Percentiles rank a stretch among this genome's conserved stretches.
Evolutionary conservation across 2,329 filamentous ascomycete genomes (phyloP).

Genomic region (Pestalotiopsis sp.): DNA sequence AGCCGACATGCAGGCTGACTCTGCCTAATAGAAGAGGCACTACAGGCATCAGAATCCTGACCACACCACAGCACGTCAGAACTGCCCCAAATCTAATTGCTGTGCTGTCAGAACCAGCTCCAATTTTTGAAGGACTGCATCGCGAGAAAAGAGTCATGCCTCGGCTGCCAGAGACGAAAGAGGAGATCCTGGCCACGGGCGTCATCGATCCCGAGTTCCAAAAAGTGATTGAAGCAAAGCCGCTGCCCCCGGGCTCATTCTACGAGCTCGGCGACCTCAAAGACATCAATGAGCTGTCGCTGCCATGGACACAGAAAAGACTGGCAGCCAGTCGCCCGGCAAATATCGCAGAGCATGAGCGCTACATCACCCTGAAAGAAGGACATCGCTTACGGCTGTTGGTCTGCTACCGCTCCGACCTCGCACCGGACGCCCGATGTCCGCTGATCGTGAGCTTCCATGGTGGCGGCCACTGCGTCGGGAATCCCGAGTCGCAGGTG

Average conservation of each 20-base stretch:
- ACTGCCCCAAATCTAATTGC: background rate
- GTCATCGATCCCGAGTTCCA: conserved; percentile 16
- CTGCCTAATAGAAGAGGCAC: background rate
- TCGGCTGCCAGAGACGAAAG: conserved; percentile 5
- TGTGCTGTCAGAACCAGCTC: background rate
- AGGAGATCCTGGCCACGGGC: conserved; percentile 15
- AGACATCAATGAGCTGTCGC: conserved; percentile 4
- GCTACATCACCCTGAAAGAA: conserved; percentile 9
- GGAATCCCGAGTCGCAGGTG: conserved; percentile 16
- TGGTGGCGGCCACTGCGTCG: conserved; percentile 17
- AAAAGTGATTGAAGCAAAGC: conserved; percentile 13
- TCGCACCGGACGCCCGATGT: background rate
- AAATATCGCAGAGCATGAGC: conserved; percentile 15
- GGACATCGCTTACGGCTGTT: conserved; percentile 14
- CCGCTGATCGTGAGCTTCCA: conserved; percentile 19
- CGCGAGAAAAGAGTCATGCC: background rate
- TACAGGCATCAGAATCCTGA: background rate
- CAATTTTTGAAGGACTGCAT: background rate
- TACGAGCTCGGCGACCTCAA: conserved; percentile 1
- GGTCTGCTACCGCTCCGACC: conserved; percentile 1
- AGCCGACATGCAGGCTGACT: background rate
- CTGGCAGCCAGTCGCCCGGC: conserved; percentile 7
- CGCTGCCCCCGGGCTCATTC: conserved; percentile 12
- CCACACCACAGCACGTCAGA: background rate
- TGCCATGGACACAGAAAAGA: background rate